phyloP scores from a whole-genome alignment of 495 filamentous ascomycete species.

The Penicillium flavigenum region DNA sequence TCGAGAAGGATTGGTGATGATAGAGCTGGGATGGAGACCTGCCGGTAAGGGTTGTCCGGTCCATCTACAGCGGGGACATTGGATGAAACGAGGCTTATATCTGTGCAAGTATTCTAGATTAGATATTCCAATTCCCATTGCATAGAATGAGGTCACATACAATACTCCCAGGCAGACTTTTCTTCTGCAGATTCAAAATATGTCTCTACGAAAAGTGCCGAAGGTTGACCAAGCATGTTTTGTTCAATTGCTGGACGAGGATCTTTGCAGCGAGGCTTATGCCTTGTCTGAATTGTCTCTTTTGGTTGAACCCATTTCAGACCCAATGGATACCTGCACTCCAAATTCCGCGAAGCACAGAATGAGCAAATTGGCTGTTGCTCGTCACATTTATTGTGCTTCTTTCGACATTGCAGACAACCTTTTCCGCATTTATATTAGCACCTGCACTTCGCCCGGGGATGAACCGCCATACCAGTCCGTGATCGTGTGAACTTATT shows the following conservation, averaged over 20 bases:
- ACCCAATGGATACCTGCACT: constrained; percentile 25
- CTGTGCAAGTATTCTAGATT: constrained; percentile 6
- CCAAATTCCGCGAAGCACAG: constrained; percentile 16
- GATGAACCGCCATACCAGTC: constrained; percentile 17
- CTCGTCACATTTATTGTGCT: constrained; percentile 31
- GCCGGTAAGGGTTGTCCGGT: constrained; percentile 32
- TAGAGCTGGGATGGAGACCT: constrained; percentile 27
- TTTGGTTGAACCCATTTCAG: constrained; percentile 27
- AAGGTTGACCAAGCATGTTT: neutral
- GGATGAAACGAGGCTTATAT: constrained; percentile 30
- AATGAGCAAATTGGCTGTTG: constrained; percentile 23
- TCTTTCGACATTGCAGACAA: constrained; percentile 28
- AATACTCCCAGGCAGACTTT: constrained; percentile 30
- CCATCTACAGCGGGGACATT: constrained; percentile 32
- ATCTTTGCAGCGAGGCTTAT: constrained; percentile 19
- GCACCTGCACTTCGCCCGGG: neutral
- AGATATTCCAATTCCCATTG: neutral
- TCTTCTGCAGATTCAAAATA: constrained; percentile 25
- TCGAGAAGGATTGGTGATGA: constrained; percentile 29
- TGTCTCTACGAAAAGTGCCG: constrained; percentile 5
- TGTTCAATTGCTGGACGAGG: neutral
- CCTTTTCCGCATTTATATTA: constrained; percentile 12
- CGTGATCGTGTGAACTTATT: constrained; percentile 25
- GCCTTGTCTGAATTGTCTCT: constrained; percentile 20
- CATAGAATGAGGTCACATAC: constrained; percentile 9